Percentiles rank a stretch among this genome's conserved stretches.
These are phyloP conservation scores for Gloeostereum incarnatum DNA, from an alignment of 768 basidiomycete species.

Conservation along the genomic window DNA sequence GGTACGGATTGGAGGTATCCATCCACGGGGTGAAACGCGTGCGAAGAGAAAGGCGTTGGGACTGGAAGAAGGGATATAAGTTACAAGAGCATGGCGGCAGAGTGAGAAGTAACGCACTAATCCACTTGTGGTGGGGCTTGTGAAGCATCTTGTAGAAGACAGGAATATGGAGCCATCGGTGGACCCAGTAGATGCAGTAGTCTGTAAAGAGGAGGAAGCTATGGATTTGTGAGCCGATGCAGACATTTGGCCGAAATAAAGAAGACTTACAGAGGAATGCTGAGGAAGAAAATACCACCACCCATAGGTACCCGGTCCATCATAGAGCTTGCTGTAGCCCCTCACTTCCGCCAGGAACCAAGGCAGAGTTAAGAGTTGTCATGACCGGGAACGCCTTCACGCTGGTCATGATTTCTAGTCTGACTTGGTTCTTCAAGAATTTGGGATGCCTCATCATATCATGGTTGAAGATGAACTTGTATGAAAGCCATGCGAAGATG, in stretches of 20 bases:
- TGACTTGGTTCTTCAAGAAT: conserved; percentile 84
- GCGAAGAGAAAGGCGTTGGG: conserved; percentile 94
- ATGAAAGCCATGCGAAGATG: conserved; percentile 78
- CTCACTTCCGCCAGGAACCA: conserved; percentile 92
- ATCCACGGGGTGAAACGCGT: conserved; percentile 96
- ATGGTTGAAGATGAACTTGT: conserved; percentile 83
- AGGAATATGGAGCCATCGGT: conserved; percentile 82
- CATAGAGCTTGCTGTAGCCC: conserved; percentile 76
- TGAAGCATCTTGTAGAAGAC: conserved; percentile 83
- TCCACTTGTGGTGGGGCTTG: conserved; percentile 99
- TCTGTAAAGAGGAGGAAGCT: conserved; percentile 87
- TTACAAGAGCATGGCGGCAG: conserved; percentile 5
- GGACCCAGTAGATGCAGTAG: conserved; percentile 94
- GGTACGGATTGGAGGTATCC: conserved; percentile 92
- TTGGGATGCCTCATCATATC: conserved; percentile 93
- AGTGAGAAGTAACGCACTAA: conserved; percentile 46
- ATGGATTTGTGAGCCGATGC: not conserved
- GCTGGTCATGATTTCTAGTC: conserved; percentile 66
- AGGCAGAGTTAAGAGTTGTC: conserved; percentile 76
- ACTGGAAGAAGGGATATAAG: conserved; percentile 51
- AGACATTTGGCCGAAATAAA: conserved; percentile 17
- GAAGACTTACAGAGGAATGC: conserved; percentile 52
- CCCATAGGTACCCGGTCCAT: conserved; percentile 72
- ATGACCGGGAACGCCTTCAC: conserved; percentile 77
- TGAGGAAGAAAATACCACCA: conserved; percentile 62